Evolutionary conservation across 2,329 filamentous ascomycete genomes (phyloP).

Genomic region (Cladosporium oxysporum): DNA sequence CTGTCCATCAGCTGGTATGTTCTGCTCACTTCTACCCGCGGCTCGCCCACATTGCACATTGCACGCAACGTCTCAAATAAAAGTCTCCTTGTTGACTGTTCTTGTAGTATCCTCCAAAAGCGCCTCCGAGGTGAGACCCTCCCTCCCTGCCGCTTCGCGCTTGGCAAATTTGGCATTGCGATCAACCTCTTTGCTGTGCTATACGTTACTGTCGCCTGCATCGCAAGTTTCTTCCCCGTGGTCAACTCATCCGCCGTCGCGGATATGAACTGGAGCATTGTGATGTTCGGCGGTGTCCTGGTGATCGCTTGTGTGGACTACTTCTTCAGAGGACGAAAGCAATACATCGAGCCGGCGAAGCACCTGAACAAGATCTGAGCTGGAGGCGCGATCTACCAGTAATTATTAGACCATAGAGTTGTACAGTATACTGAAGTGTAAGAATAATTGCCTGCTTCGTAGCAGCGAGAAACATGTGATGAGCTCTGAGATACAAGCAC

Average conservation of each 20-base stretch:
- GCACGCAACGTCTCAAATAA: neutral
- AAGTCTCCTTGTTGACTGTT: neutral
- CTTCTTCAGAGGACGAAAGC: slow-evolving; percentile 11
- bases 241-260: slow-evolving; percentile 28
- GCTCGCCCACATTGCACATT: neutral
- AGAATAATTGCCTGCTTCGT: neutral
- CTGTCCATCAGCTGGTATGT: slow-evolving; percentile 40
- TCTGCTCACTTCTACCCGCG: too few relatives aligned
- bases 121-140: slow-evolving; percentile 27
- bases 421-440: neutral
- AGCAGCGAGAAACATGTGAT: neutral
- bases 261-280: slow-evolving; percentile 34
- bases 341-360: slow-evolving; percentile 13
- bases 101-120: slow-evolving; percentile 20
- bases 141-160: slow-evolving; percentile 27
- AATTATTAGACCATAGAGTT: neutral
- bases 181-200: slow-evolving; percentile 30
- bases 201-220: slow-evolving; percentile 32
- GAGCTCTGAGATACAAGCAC: neutral
- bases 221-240: slow-evolving; percentile 35
- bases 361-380: slow-evolving; percentile 10
- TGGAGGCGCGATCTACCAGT: neutral
- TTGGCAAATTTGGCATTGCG: slow-evolving; percentile 27
- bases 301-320: slow-evolving; percentile 32
- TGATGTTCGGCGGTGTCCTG: slow-evolving; percentile 34